Conservation (phyloP, 345 rosid species). For the Clausena lansium region DNA sequence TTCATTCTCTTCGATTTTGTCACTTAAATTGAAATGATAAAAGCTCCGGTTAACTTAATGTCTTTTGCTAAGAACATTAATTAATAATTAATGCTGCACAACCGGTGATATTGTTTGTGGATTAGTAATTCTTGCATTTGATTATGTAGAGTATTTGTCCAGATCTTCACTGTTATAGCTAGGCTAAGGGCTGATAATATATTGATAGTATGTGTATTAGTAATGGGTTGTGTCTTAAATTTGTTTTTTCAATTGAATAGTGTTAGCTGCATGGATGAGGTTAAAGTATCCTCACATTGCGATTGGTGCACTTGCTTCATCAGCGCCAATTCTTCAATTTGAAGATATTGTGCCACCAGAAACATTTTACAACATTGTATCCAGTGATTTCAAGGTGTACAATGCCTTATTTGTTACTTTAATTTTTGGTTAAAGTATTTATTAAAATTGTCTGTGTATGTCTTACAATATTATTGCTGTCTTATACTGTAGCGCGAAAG, state of each 20-base stretch:
- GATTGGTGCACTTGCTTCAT: slow-evolving; percentile 87
- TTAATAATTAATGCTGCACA: no score
- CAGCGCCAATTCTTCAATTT: slow-evolving; percentile 93
- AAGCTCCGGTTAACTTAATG: neutral
- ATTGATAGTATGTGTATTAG: neutral
- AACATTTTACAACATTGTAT: slow-evolving; percentile 81
- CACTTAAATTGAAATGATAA: neutral
- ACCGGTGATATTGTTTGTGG: neutral
- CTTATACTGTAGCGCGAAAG: slow-evolving; percentile 65
- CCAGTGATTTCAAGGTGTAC: slow-evolving; percentile 71
- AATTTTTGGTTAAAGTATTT: neutral
- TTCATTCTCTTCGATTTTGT: neutral
- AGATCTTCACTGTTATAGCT: neutral
- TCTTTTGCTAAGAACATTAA: neutral
- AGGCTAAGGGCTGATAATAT: neutral
- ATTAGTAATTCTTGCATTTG: neutral
- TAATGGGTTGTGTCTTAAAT: neutral
- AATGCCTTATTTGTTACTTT: neutral
- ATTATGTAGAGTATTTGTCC: neutral
- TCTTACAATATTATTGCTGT: neutral
- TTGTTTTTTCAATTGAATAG: slow-evolving; percentile 31
- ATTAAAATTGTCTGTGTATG: neutral
- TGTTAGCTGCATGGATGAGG: slow-evolving; percentile 99
- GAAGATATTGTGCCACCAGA: slow-evolving; percentile 84
- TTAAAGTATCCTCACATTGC: slow-evolving; percentile 91